Conservation (phyloP, 2,329 filamentous ascomycete genomes). For the Elsinoe necatrix region DNA sequence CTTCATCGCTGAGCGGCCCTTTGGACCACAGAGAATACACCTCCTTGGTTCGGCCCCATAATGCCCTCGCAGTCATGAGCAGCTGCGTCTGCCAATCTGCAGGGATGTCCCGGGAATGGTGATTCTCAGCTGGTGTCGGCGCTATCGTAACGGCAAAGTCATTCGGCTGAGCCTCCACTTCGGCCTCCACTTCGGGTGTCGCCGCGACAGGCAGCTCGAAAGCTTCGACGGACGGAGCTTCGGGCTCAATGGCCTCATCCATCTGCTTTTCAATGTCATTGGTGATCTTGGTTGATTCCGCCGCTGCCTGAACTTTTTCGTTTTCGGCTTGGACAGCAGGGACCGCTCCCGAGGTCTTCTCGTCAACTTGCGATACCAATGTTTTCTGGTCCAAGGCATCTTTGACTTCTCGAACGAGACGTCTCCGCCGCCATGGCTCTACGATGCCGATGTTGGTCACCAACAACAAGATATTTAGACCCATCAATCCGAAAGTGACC, state of each 20-base stretch:
- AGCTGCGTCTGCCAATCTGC: not conserved
- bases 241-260: conserved; percentile 22
- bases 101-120: not conserved
- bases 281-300: not conserved
- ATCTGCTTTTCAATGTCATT: conserved; percentile 21
- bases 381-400: conserved; percentile 62
- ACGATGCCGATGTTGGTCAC: conserved; percentile 78
- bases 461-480: conserved; percentile 84
- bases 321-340: not conserved
- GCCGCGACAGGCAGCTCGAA: conserved; percentile 5
- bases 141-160: conserved; percentile 2
- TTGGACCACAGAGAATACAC: conserved; percentile 4
- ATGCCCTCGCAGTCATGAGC: conserved; percentile 20
- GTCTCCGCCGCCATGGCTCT: conserved; percentile 79
- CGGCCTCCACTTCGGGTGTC: not conserved
- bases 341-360: not conserved
- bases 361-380: conserved; percentile 26
- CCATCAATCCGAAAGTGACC: conserved; percentile 98
- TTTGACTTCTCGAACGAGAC: conserved; percentile 70
- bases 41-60: conserved; percentile 10
- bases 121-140: not conserved
- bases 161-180: conserved; percentile 3
- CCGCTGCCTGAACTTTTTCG: not conserved
- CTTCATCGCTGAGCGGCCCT: conserved; percentile 37
- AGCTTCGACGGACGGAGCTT: conserved; percentile 18